These are phyloP conservation scores for Quercus bicolor DNA, from an alignment of 306 rosid species.

Conservation along the genomic window DNA sequence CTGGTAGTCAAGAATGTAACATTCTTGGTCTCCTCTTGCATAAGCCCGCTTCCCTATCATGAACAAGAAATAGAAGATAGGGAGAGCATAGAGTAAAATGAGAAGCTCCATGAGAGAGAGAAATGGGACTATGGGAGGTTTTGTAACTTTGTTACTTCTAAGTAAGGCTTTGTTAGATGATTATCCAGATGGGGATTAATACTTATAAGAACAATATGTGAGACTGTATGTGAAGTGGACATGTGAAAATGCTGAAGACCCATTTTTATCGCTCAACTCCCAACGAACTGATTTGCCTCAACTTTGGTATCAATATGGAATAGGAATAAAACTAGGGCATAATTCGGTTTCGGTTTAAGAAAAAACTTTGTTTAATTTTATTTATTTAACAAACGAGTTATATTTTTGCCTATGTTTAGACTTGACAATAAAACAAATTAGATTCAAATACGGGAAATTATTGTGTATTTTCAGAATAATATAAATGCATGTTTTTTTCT, in stretches of 20 bases:
- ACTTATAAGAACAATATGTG: conserved; percentile 25
- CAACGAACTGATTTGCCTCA: conserved; percentile 44
- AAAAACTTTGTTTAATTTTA: too few species aligned
- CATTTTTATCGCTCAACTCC: conserved; percentile 45
- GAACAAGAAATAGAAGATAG: conserved; percentile 37
- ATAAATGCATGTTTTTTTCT: too few species aligned
- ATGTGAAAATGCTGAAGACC: conserved; percentile 27
- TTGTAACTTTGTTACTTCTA: background rate
- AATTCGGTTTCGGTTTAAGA: too few species aligned
- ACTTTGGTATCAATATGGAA: conserved; percentile 19
- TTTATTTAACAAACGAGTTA: too few species aligned
- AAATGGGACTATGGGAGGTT: background rate
- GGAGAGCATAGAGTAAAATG: conserved; percentile 29
- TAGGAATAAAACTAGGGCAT: background rate
- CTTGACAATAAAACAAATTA: too few species aligned
- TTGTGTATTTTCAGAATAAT: accelerated
- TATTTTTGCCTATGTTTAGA: too few species aligned
- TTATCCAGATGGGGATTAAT: background rate
- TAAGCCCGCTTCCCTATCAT: conserved; percentile 52
- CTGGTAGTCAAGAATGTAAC: conserved; percentile 74
- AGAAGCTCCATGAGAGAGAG: conserved; percentile 51
- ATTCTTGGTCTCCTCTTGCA: conserved; percentile 46
- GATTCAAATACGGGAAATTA: too few species aligned
- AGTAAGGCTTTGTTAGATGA: background rate
- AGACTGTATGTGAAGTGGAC: background rate